Base-by-base conservation (phyloP, 306 rosid species). In the Quercus parvula region DNA sequence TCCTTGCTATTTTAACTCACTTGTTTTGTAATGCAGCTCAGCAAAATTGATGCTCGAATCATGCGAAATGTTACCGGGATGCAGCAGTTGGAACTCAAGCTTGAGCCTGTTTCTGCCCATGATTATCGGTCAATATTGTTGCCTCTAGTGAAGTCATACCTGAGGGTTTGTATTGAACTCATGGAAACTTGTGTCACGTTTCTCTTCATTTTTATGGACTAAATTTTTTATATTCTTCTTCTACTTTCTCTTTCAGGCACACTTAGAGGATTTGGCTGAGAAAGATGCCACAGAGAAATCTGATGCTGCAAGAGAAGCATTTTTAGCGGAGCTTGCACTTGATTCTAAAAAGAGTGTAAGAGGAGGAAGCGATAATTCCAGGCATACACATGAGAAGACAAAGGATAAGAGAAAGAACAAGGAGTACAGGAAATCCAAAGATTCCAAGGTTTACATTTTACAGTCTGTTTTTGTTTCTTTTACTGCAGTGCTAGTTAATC, bases 311-410 rank as follows among this genome's bases (percentile, higher is more conserved):
- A 85, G 99, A 73, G 98, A 96, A 84, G 98, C 98, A 49, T 86
- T 96, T 84, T 87, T 96, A 87, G 99, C 98, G 2, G 99, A 96
- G 86, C 96, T 96, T 85, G 99, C 89, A 62, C 96, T 87, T 62
- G 97, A 96, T 87, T 86, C 98, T 75, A 89, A 88, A 85, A 93
- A 91, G 89, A 83, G 73, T 83, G 75, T 80, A 75, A 91, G 76
- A 84, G 93, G 96, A 87, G 97, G 91, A 70, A 93, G 70, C 76
- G 97, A 90, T 85, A 87, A 64, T 84, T 62, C 84, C 6, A 90
- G 85, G 81, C 92, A 88, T 75, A 56, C 81, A 56, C 90, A 84
- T 66, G 98, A 96, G 82, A 96, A 93, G 77, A 71, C 85, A 35
- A 96, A 91, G 87, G 99, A 96, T 74, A 96, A 92, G 89, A 96